Base-by-base conservation (phyloP, 2,329 filamentous ascomycete genomes). In the Aspergillus puulaauensis region DNA sequence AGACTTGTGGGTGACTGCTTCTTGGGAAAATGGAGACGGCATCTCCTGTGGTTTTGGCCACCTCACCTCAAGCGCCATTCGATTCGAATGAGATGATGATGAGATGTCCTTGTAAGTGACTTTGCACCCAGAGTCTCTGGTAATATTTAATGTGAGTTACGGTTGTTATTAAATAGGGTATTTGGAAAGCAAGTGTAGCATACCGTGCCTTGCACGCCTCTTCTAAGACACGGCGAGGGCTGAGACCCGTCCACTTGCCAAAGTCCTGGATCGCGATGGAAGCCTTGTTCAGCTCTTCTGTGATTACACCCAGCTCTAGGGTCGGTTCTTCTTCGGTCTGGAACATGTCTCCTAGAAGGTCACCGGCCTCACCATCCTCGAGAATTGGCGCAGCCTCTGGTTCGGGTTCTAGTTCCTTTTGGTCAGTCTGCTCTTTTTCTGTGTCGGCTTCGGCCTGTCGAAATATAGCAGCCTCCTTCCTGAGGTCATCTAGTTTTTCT, bases 131-230 rank as follows among this genome's bases (percentile, higher is more conserved):
- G 88, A 79, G 69, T 96, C 91, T 74, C 91, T 90, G 62, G 6
- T 5, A 31, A 49, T 21, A 24, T 45, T 41, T 7, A 52, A 24
- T 24, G 47, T 27, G 15, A 33, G n/a, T 46, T 35, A 37, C 15
- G 8, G 35, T 7, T 7, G 45, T 6, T 9, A 19, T 14, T 23
- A 14, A 21, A 23, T 23, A 19, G 6, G 15, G 1, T n/a, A 37
- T n/a, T 3, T 14, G 35, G 11, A 48, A 19, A 15, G 23, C 9
- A n/a, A 14, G 21, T 48, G 50, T 54, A 39, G 60, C 59, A 63
- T 68, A 89, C 88, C 88, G 88, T 61, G 91, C 85, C 66, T 89
- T 88, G 71, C 93, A 96, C n/a, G 90, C 85, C 72, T 97, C 93
- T 72, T 97, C 92, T 12, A 98, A 77, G 27, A 90, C 82, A 63